phyloP scores from a whole-genome alignment of 2,329 filamentous ascomycete species.

The Coniosporium tulheliwenetii region DNA sequence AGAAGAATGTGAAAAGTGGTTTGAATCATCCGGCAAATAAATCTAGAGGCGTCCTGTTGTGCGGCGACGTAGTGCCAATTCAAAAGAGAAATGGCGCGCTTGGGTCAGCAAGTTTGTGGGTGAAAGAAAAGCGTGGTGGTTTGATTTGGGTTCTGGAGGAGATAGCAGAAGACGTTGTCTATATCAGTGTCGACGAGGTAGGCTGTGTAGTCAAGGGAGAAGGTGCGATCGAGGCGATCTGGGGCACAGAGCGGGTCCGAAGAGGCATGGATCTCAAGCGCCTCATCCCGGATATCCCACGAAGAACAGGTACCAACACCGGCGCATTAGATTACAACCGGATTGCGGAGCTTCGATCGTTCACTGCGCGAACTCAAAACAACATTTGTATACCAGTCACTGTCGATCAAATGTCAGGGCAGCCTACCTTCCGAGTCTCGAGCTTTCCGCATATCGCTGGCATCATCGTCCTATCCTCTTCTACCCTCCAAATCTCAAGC shows the following conservation, averaged over 20 bases:
- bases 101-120: constrained; percentile 91
- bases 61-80: constrained; percentile 95
- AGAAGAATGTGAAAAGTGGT: constrained; percentile 38
- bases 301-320: constrained; percentile 53
- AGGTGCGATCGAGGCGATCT: constrained; percentile 74
- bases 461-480: constrained; percentile 80
- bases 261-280: constrained; percentile 59
- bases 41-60: constrained; percentile 78
- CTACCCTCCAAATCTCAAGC: constrained; percentile 66
- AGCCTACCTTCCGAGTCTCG: constrained; percentile 65
- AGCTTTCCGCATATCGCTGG: constrained; percentile 96
- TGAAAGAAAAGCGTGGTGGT: constrained; percentile 89
- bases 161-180: constrained; percentile 84
- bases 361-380: constrained; percentile 66
- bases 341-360: constrained; percentile 57
- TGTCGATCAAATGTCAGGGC: constrained; percentile 55
- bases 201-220: constrained; percentile 54
- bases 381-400: constrained; percentile 73
- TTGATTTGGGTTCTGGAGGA: constrained; percentile 97
- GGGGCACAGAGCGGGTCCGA: constrained; percentile 55
- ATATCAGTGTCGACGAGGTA: constrained; percentile 60
- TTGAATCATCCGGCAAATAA: constrained; percentile 55
- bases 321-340: constrained; percentile 67
- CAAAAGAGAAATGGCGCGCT: constrained; percentile 86
- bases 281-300: constrained; percentile 69